Percentiles rank a stretch among this genome's conserved stretches.
phyloP scores from a whole-genome alignment of 768 basidiomycete genomes.

The Phylloporus scabripes region DNA sequence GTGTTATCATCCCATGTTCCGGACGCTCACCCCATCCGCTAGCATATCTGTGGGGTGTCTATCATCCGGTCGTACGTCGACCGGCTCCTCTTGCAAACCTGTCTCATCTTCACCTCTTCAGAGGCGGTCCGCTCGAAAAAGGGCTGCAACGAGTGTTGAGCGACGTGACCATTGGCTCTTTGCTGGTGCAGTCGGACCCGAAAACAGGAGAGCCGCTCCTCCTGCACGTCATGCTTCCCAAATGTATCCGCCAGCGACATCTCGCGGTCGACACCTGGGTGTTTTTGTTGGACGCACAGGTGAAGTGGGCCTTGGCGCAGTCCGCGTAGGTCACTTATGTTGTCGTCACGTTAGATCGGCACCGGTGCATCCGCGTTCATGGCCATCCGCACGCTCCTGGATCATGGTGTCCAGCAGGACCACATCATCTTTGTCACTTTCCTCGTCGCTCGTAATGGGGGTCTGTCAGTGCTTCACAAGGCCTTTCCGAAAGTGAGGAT shows the following conservation, averaged over 20 bases:
- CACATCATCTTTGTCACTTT: conserved; percentile 89
- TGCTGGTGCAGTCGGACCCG: conserved; percentile 86
- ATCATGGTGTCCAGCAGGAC: conserved; percentile 83
- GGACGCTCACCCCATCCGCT: conserved; percentile 1
- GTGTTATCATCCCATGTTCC: not conserved
- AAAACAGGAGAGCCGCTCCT: conserved; percentile 84
- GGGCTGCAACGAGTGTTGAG: conserved; percentile 87
- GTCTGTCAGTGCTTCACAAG: conserved; percentile 65
- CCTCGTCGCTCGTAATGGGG: conserved; percentile 78
- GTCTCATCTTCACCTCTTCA: conserved; percentile 25
- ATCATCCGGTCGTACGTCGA: conserved; percentile 77
- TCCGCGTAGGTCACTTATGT: not conserved
- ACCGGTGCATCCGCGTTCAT: conserved; percentile 92
- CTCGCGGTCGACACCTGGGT: conserved; percentile 71
- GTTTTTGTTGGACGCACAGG: conserved; percentile 88
- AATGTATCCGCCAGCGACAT: conserved; percentile 59
- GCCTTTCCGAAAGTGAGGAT: conserved; percentile 86
- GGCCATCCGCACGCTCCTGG: conserved; percentile 89
- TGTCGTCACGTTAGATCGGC: conserved; percentile 78
- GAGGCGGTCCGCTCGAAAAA: conserved; percentile 85
- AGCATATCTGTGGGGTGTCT: conserved; percentile 83
- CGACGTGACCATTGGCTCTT: conserved; percentile 80
- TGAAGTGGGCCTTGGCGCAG: conserved; percentile 20
- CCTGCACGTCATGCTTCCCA: conserved; percentile 76
- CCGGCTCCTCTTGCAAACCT: not conserved